Evolutionary conservation across 83 land plant species (phyloP), one percentile per base, ranked within the genome.

Genomic region (Picea abies): DNA sequence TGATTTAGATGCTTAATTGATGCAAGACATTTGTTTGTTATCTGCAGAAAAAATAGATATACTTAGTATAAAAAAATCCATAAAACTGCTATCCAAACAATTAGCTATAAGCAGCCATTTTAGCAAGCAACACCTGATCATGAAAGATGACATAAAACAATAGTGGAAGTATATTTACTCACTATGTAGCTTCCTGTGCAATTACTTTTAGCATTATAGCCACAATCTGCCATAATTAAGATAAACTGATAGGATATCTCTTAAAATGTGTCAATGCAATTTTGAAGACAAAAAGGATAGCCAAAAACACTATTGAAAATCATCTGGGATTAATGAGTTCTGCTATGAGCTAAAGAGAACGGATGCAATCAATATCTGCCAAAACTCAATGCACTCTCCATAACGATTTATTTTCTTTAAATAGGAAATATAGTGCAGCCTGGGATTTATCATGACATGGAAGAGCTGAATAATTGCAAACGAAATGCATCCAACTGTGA

Each of bases 1-100:
- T 89, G 20, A 76, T 84, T 82, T 71, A 93, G 70, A 22, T 79
- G 65, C 61, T 88, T 81, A 62, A 93, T 75, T n/a, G 82, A 73
- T 3, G 87, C 83, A 77, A 93, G 83, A 39, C 96, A 89, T 76
- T 84, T 84, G 58, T 87, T 86, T 60, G 94, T 91, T 49, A 91
- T 86, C 96, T 93, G 85, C 79, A 79, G 76, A 32, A 70, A 56
- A 52, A 56, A 80, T 7, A 23, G 14, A 41, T 63, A 11, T 61
- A 14, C 29, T 44, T 41, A 76, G 75, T 44, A 60, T 23, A 80
- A 49, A 52, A 44, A 4, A 44, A 32, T 72, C 63, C 60, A 80
- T 58, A 77, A 44, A 12, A 32, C 6, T 62, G 20, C 22, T 15
- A 56, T 62, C 16, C 25, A 6, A 29, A 52, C 62, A 19, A 63